phyloP scores from a whole-genome alignment of 768 basidiomycete genomes.

The Amanita exitialis region DNA sequence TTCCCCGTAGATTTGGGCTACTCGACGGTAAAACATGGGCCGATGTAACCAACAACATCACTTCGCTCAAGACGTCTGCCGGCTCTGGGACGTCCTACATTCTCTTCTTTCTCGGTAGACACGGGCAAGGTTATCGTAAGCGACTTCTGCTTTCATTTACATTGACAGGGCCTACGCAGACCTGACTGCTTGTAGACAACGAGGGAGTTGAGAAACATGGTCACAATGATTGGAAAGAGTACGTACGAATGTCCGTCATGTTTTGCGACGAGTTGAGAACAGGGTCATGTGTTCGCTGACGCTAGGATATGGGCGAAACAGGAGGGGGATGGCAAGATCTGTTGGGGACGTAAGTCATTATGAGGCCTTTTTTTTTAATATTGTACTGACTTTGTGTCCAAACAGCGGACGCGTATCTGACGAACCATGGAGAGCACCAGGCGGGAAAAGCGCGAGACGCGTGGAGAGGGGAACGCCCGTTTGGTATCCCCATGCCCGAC shows the following conservation, averaged over 20 bases:
- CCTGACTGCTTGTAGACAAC: constrained; percentile 40
- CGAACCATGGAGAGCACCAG: constrained; percentile 44
- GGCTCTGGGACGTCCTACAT: constrained; percentile 39
- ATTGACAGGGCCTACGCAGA: neutral
- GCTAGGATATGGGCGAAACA: constrained; percentile 52
- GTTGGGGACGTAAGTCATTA: constrained; percentile 59
- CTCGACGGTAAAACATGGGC: constrained; percentile 44
- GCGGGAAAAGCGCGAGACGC: constrained; percentile 31
- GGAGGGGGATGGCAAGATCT: constrained; percentile 52
- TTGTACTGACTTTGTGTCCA: neutral
- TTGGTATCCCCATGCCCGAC: constrained; percentile 40
- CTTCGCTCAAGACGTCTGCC: constrained; percentile 32
- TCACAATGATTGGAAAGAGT: constrained; percentile 52
- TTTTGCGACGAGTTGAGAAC: neutral
- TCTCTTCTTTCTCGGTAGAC: constrained; percentile 54
- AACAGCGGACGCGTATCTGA: constrained; percentile 59
- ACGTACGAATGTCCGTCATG: constrained; percentile 11
- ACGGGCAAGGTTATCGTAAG: constrained; percentile 69
- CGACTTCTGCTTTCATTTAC: constrained; percentile 3
- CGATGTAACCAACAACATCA: constrained; percentile 29
- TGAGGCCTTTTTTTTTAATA: neutral
- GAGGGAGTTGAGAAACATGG: constrained; percentile 52
- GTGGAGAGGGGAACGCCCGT: constrained; percentile 38
- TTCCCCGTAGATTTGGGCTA: constrained; percentile 50
- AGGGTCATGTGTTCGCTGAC: neutral